Conservation (phyloP, 2,329 filamentous ascomycete species). For the Rhytidhysteron rufulum region DNA sequence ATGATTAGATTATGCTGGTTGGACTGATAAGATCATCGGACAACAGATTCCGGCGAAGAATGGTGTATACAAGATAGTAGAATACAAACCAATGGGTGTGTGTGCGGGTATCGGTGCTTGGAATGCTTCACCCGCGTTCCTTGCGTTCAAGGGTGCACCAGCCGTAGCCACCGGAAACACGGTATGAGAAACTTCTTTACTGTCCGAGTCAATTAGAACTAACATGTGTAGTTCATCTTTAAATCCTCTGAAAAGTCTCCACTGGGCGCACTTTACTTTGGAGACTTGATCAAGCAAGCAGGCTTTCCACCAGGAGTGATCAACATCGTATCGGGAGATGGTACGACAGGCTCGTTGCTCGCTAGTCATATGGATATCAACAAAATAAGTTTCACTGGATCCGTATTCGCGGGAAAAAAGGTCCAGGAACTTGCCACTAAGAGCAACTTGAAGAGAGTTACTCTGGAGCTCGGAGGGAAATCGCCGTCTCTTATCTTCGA, state of each 20-base stretch:
- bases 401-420: constrained; percentile 32
- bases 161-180: constrained; percentile 25
- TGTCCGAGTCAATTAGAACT: neutral
- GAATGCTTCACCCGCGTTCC: constrained; percentile 17
- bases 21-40: constrained; percentile 17
- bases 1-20: constrained; percentile 17
- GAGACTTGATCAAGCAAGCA: constrained; percentile 28
- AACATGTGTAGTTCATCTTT: constrained; percentile 12
- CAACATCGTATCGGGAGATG: constrained; percentile 28
- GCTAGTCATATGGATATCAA: constrained; percentile 39
- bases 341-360: constrained; percentile 26
- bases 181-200: constrained; percentile 3
- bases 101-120: constrained; percentile 27
- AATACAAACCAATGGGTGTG: constrained; percentile 27
- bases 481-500: constrained; percentile 43
- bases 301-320: constrained; percentile 40
- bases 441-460: constrained; percentile 44
- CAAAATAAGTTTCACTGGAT: constrained; percentile 42
- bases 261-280: constrained; percentile 19
- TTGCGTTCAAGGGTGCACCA: constrained; percentile 24
- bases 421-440: constrained; percentile 38
- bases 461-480: constrained; percentile 47
- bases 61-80: constrained; percentile 21
- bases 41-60: constrained; percentile 15
- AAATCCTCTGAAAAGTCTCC: constrained; percentile 28